phyloP scores from a whole-genome alignment of 2,329 filamentous ascomycete genomes.

The Xylariomycetidae sp. region DNA sequence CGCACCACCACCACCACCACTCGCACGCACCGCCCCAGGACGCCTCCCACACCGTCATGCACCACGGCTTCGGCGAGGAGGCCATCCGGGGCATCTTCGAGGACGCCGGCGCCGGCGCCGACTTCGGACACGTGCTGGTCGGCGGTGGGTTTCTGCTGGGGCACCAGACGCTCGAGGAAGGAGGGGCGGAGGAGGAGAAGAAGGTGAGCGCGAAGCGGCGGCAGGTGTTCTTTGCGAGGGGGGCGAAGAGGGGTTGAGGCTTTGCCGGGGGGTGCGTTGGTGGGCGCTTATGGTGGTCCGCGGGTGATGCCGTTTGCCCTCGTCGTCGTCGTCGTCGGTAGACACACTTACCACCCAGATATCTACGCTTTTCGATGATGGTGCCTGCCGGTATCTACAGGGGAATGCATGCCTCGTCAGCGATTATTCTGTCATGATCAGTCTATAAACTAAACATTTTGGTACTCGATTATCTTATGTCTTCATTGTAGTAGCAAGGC shows the following conservation, averaged over 20 bases:
- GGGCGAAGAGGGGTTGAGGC: slow-evolving; percentile 24
- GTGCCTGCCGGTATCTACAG: no score
- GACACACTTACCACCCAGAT: no score
- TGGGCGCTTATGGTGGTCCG: no score
- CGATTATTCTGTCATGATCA: no score
- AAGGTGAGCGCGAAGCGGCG: slow-evolving; percentile 31
- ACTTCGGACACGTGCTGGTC: slow-evolving; percentile 53
- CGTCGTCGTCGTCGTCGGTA: no score
- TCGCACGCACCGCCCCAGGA: neutral
- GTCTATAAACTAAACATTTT: no score
- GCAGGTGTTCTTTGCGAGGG: slow-evolving; percentile 45
- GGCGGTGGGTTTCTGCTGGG: slow-evolving; percentile 37
- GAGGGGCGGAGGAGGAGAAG: slow-evolving; percentile 10
- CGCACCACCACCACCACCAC: slow-evolving; percentile 9
- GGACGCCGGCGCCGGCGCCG: slow-evolving; percentile 50
- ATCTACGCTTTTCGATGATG: no score
- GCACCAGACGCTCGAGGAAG: slow-evolving; percentile 6
- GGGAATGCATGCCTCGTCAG: no score
- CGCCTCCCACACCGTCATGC: slow-evolving; percentile 48
- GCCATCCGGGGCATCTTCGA: slow-evolving; percentile 56
- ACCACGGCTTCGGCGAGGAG: slow-evolving; percentile 59
- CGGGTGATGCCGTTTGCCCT: no score
- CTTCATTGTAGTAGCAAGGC: neutral
- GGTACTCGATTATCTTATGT: no score
- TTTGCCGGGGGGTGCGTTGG: no score